Base-by-base conservation (phyloP, 2,329 filamentous ascomycete species). In the Albophoma yamanashiensis region DNA sequence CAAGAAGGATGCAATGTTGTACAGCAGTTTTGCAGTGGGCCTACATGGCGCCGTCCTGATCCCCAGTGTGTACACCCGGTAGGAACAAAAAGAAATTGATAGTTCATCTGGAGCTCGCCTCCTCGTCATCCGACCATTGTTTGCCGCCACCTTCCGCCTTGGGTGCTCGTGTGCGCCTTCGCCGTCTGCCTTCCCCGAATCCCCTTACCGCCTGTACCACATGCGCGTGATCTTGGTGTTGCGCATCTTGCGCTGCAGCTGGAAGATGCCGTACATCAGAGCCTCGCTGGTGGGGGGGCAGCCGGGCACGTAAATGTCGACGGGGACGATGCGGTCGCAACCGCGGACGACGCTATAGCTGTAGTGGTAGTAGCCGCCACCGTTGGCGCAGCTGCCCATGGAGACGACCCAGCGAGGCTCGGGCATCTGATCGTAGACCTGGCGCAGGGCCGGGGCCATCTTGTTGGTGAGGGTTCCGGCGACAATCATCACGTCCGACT, bases 341-440 rank as follows among this genome's bases (percentile, higher is more conserved):
- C 89, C 89, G 60, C 89, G 81, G 53, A 87, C 85, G 50, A 92
- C 89, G 65, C 81, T 85, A 77, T 93, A 93, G 74, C 86, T 89
- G 78, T 93, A 92, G 76, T 93, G 89, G 74, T 93, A 92, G 78
- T 93, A 93, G 59, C 89, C 89, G 63, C 89, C 89, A 58, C 89
- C 89, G 74, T 92, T 92, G 62, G 89, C 89, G 73, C 89, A 93
- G 69, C 86, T 89, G 15, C 89, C 89, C 89, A 93, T 93, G 67
- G 86, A 89, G 69, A 85, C 74, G 67, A 93, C 91, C 91, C 91
- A 96, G 70, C 89, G 83, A 22, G 91, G 91, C 39, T 96, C 91
- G 38, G 91, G 91, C 91, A 96, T 96, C 80, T 96, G 92, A 75
- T 96, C 92, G 78, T 96, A 96, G 63, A 95, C 88, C 77, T 94